A percentile compares a stretch with the other conserved stretches of the same genome.
Evolutionary conservation across 805 yeast genomes (phyloP).

Genomic region (Peterozyma xylosa): DNA sequence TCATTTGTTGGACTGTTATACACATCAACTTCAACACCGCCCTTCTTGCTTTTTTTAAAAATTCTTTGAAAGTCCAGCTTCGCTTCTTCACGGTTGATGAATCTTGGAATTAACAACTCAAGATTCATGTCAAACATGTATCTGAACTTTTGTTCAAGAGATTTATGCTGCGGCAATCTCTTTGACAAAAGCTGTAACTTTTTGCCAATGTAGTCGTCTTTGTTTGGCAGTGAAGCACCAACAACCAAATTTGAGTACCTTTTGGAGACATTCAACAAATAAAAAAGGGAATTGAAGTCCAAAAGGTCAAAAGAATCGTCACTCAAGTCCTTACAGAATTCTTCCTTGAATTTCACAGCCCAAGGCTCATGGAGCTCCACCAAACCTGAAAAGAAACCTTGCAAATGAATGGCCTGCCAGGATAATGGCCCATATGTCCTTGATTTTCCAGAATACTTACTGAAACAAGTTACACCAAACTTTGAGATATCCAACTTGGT

Average conservation of each 20-base stretch:
- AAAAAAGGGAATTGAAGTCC: constrained; percentile 2
- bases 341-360: background rate
- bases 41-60: constrained; percentile 6
- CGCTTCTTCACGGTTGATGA: background rate
- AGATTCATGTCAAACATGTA: constrained; percentile 4
- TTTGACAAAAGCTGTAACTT: constrained; percentile 6
- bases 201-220: constrained; percentile 7
- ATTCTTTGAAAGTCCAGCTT: constrained; percentile 4
- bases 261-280: constrained; percentile 3
- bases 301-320: constrained; percentile 3
- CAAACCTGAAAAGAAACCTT: background rate
- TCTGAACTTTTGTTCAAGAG: constrained; percentile 4
- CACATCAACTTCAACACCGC: constrained; percentile 4
- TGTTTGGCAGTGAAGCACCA: background rate
- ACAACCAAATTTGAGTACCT: constrained; percentile 3
- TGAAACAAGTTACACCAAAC: background rate
- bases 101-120: no score
- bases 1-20: background rate
- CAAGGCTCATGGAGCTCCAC: background rate
- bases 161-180: constrained; percentile 1
- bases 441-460: background rate
- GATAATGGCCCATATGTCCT: constrained; percentile 5
- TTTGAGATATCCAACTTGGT: background rate
- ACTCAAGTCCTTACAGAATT: background rate
- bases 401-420: background rate